phyloP scores from a whole-genome alignment of 1,284 basidiomycete genomes.

The Cryptococcus neoformans region DNA sequence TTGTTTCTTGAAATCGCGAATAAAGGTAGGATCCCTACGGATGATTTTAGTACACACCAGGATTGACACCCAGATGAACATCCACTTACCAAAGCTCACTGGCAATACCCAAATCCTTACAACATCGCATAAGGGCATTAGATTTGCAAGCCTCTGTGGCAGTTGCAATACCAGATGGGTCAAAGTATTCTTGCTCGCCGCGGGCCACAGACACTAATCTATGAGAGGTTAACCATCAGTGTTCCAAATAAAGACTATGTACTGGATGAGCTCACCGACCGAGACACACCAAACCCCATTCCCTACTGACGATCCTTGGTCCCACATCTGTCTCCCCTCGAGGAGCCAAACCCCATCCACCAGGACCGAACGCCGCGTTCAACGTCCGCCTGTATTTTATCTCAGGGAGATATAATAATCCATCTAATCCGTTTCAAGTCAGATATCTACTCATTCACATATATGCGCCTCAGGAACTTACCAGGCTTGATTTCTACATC shows the following conservation, averaged over 20 bases:
- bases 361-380: slow-evolving; percentile 93
- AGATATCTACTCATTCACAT: too few relatives aligned
- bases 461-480: slow-evolving; percentile 41
- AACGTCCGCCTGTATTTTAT: slow-evolving; percentile 96
- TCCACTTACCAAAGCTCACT: slow-evolving; percentile 85
- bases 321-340: slow-evolving; percentile 89
- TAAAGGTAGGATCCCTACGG: slow-evolving; percentile 90
- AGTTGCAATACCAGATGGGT: slow-evolving; percentile 84
- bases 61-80: background rate
- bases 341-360: slow-evolving; percentile 95
- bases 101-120: slow-evolving; percentile 94
- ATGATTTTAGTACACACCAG: background rate
- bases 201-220: slow-evolving; percentile 88
- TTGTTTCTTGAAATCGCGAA: slow-evolving; percentile 85
- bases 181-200: slow-evolving; percentile 97
- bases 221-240: background rate
- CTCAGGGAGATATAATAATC: slow-evolving; percentile 92
- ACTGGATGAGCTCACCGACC: slow-evolving; percentile 61
- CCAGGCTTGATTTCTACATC: slow-evolving; percentile 96
- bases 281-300: slow-evolving; percentile 92
- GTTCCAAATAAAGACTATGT: too few relatives aligned
- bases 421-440: slow-evolving; percentile 58
- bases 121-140: slow-evolving; percentile 96
- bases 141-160: slow-evolving; percentile 95
- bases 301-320: slow-evolving; percentile 82